Evolutionary conservation across 73 alveolate genomes (phyloP), one percentile per base, ranked within the genome.

Genomic region (Urostyla sp.): DNA sequence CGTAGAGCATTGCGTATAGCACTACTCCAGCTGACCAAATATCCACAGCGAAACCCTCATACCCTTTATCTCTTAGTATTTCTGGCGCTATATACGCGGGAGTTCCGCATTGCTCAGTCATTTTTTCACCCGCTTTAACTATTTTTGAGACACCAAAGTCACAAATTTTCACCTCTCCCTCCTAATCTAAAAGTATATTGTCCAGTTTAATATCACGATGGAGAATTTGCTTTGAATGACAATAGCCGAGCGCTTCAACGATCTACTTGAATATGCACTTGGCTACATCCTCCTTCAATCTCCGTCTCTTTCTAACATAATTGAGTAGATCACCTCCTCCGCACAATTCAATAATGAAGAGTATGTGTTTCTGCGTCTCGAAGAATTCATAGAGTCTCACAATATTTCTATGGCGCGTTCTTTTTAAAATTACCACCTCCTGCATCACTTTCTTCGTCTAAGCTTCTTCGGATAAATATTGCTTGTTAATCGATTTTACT

Each of bases 31-130:
- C 95, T n/a, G 93, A 75, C 95, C 98, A 92, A 0, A 92, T 85
- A 73, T 92, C 98, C 0, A 89, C 98, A 0, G 90, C 88, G 63
- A 83, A 92, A n/a, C 98, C 98, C 60, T 88, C 92, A 74, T 89
- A 92, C 26, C 98, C 98, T 72, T 69, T 76, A 55, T 89, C 93
- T 61, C 79, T 34, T 38, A 91, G 81, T 7, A 91, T 88, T 88
- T 91, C 97, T 3, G 97, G 97, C 5, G 97, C 97, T 0, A 91
- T 91, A 75, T 91, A 91, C 34, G 97, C 97, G 10, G 97, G 97
- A 0, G 97, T 91, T 15, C 97, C 98, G 51, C 98, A 92, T 66
- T 92, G 94, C 66, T 92, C 98, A 45, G 85, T 52, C 94, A 92
- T 88, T 16, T 27, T 26, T 20, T 45, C 80, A 30, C 86, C 89